A percentile compares a stretch with the other conserved stretches of the same genome.
phyloP scores from a whole-genome alignment of 1,284 basidiomycete genomes.

The Butyriboletus appendiculatus region DNA sequence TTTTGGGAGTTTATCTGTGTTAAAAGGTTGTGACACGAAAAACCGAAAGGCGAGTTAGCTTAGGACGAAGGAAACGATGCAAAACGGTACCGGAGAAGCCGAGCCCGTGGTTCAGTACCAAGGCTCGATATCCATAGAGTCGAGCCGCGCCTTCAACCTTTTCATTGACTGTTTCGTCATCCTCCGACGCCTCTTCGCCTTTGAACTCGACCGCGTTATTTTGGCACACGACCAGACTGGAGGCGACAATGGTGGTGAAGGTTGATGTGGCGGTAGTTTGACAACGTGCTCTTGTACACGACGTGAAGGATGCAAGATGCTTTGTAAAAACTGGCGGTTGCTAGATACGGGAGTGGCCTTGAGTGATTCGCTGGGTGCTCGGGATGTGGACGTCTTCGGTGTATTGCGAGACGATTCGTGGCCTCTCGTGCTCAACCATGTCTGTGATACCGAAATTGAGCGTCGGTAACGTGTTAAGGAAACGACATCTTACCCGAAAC shows the following conservation, averaged over 20 bases:
- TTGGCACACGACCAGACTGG: constrained; percentile 21
- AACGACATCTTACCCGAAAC: constrained; percentile 9
- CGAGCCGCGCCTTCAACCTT: constrained; percentile 8
- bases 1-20: background rate
- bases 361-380: background rate
- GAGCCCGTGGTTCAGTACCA: background rate
- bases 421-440: background rate
- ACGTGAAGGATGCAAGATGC: constrained; percentile 2
- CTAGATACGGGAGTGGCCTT: background rate
- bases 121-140: constrained; percentile 13
- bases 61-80: background rate
- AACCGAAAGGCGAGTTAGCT: background rate
- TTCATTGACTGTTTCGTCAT: constrained; percentile 8
- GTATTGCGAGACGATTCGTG: background rate
- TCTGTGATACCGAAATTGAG: constrained; percentile 8
- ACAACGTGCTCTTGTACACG: background rate
- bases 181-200: constrained; percentile 5
- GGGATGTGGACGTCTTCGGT: background rate
- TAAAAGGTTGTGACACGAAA: background rate
- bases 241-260: background rate
- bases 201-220: constrained; percentile 18
- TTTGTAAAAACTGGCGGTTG: constrained; percentile 5
- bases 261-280: background rate
- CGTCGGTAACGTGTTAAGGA: background rate
- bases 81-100: background rate